Conservation (phyloP, 306 rosid species). For the Prunus mira region DNA sequence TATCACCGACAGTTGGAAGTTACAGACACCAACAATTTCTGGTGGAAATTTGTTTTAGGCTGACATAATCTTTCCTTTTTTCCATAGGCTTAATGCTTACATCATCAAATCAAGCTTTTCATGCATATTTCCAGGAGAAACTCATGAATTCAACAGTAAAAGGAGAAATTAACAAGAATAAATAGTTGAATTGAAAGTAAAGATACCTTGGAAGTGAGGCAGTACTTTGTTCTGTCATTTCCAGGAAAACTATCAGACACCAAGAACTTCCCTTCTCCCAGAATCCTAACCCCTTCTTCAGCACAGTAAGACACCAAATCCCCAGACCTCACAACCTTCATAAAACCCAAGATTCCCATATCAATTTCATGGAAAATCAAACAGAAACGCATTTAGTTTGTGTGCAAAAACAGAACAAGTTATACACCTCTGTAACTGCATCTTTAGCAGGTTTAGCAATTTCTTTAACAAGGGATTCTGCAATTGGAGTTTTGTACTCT, state of each 20-base stretch:
- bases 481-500: constrained; percentile 84
- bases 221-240: constrained; percentile 92
- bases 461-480: constrained; percentile 85
- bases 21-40: too few species aligned
- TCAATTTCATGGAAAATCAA: not conserved
- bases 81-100: not conserved
- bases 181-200: not conserved
- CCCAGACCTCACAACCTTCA: constrained; percentile 99
- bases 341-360: not conserved
- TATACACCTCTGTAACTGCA: constrained; percentile 77
- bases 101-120: constrained; percentile 6
- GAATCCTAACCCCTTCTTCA: constrained; percentile 90
- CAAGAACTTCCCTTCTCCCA: constrained; percentile 97
- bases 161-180: not conserved
- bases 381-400: not conserved
- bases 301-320: constrained; percentile 91
- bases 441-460: constrained; percentile 98
- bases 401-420: not conserved
- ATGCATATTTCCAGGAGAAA: not conserved
- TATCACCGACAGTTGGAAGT: too few species aligned
- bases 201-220: constrained; percentile 91
- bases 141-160: not conserved
- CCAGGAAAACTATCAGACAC: constrained; percentile 98
- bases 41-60: not conserved
- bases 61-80: not conserved